These are phyloP conservation scores for Massarina eburnea DNA, from an alignment of 2,329 filamentous ascomycete genomes.

Conservation along the genomic window DNA sequence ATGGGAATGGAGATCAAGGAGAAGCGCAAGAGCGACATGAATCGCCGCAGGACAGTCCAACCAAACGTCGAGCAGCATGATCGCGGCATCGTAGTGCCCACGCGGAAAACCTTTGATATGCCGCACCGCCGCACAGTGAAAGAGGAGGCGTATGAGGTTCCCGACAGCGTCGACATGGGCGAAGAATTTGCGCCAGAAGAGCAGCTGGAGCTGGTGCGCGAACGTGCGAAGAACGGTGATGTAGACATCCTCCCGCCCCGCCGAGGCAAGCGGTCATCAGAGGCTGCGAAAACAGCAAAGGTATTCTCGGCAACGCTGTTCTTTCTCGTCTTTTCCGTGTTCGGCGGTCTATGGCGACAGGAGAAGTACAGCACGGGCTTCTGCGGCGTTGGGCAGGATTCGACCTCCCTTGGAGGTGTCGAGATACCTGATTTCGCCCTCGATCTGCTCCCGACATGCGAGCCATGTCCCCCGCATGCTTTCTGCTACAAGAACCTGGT, in stretches of 20 bases:
- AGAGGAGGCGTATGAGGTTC: conserved; percentile 37
- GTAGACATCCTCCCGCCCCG: conserved; percentile 50
- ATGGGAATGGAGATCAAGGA: conserved; percentile 45
- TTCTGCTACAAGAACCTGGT: conserved; percentile 80
- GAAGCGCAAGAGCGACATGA: conserved; percentile 46
- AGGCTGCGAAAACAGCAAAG: conserved; percentile 54
- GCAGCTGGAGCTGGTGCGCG: conserved; percentile 71
- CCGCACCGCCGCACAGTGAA: conserved; percentile 51
- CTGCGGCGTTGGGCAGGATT: conserved; percentile 73
- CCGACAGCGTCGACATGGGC: conserved; percentile 63
- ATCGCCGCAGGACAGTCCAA: conserved; percentile 47
- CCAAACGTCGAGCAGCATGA: conserved; percentile 50
- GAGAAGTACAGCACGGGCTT: conserved; percentile 97
- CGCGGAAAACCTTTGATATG: conserved; percentile 62
- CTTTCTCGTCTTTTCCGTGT: conserved; percentile 68
- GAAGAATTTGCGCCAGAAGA: conserved; percentile 96
- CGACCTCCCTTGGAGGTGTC: conserved; percentile 59
- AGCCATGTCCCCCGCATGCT: conserved; percentile 86
- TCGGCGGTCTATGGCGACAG: conserved; percentile 83
- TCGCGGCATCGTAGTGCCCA: conserved; percentile 56
- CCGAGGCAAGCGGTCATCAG: conserved; percentile 31
- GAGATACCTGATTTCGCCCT: conserved; percentile 73
- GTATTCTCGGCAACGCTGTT: conserved; percentile 73
- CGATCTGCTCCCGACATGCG: conserved; percentile 76
- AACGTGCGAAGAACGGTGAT: conserved; percentile 62